Conservation (phyloP, 179 eudicot genomes). For the Nepenthes alata region DNA sequence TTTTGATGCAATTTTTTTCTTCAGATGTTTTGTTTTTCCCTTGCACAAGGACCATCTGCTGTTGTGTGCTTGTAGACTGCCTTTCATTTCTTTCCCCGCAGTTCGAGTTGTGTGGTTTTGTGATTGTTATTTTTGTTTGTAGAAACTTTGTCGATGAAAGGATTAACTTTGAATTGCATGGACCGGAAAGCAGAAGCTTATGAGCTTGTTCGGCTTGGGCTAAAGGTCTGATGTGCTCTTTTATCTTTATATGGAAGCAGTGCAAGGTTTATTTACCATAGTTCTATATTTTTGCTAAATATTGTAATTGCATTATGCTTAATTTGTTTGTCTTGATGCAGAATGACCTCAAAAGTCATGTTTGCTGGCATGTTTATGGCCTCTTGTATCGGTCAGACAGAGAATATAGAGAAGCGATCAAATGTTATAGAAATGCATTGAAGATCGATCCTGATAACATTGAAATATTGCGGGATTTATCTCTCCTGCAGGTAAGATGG, state of each 20-base stretch:
- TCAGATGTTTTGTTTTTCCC: too few relatives aligned
- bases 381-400: slow-evolving; percentile 96
- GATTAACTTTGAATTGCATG: slow-evolving; percentile 95
- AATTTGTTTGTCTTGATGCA: slow-evolving; percentile 22
- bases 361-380: slow-evolving; percentile 99
- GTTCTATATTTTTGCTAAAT: slow-evolving; percentile 1
- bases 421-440: slow-evolving; percentile 93
- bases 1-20: too few relatives aligned
- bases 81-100: background rate
- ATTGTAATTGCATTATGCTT: slow-evolving; percentile 4
- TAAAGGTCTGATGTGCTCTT: slow-evolving; percentile 49
- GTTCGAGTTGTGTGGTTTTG: slow-evolving; percentile 1
- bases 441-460: slow-evolving; percentile 96
- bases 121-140: slow-evolving; percentile 9
- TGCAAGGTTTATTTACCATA: slow-evolving; percentile 2
- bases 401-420: slow-evolving; percentile 96
- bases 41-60: background rate
- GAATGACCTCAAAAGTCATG: slow-evolving; percentile 99
- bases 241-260: background rate
- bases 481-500: slow-evolving; percentile 75
- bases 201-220: slow-evolving; percentile 93
- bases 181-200: slow-evolving; percentile 98
- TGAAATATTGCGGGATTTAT: slow-evolving; percentile 87
- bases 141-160: slow-evolving; percentile 99
- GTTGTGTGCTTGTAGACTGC: background rate